Percentiles rank a stretch among this genome's conserved stretches.
Conservation (phyloP, 257 asterid genomes). For the Echium plantagineum region DNA sequence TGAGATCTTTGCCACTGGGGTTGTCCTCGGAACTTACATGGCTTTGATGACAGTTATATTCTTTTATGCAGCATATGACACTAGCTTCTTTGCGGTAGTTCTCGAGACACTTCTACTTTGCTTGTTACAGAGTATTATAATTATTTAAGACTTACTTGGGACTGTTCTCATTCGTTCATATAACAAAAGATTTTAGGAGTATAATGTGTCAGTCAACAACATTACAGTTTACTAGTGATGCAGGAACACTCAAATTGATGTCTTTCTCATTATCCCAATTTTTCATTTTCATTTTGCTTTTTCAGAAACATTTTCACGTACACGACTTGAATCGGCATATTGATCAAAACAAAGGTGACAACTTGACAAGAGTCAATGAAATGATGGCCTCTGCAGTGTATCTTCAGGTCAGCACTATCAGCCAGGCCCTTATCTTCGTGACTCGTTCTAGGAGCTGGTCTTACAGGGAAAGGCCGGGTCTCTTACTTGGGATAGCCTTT, state of each 20-base stretch:
- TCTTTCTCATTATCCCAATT: background rate
- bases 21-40: slow-evolving; percentile 27
- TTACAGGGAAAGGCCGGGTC: slow-evolving; percentile 33
- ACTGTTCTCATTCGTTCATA: too few relatives aligned
- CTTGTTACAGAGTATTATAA: too few relatives aligned
- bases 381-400: slow-evolving; percentile 46
- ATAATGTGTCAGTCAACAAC: too few relatives aligned
- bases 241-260: background rate
- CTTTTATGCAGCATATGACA: slow-evolving; percentile 42
- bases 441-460: slow-evolving; percentile 47
- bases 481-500: slow-evolving; percentile 32
- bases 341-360: slow-evolving; percentile 13
- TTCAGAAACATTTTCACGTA: slow-evolving; percentile 27
- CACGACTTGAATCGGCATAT: slow-evolving; percentile 26
- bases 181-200: too few relatives aligned
- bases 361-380: slow-evolving; percentile 27
- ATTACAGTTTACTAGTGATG: background rate
- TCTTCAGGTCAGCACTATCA: slow-evolving; percentile 56
- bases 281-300: background rate
- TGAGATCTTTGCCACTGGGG: slow-evolving; percentile 32
- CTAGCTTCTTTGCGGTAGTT: slow-evolving; percentile 35
- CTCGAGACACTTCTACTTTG: background rate
- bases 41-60: slow-evolving; percentile 36
- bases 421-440: slow-evolving; percentile 46
- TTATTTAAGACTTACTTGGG: too few relatives aligned